These are phyloP conservation scores for Pseudomicrostroma phylloplanum DNA, from an alignment of 1,284 basidiomycete species.

Conservation along the genomic window DNA sequence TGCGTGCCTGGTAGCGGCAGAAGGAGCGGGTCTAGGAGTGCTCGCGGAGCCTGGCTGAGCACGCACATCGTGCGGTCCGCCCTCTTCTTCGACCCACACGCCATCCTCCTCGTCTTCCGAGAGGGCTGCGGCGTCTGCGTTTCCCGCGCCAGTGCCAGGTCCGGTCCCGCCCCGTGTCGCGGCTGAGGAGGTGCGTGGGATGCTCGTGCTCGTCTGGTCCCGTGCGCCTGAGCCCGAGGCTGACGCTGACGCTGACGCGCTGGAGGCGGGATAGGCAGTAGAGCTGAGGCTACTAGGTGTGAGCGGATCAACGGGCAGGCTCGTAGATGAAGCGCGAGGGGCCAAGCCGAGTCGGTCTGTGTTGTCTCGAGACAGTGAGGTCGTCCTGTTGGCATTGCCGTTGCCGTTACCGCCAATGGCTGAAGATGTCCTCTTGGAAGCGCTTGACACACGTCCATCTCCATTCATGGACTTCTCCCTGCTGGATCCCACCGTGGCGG, in stretches of 20 bases:
- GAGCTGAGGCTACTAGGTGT: neutral
- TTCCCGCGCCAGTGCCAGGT: neutral
- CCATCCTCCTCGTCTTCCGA: conserved; percentile 14
- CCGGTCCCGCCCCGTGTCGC: too few relatives aligned
- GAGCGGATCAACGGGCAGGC: too few relatives aligned
- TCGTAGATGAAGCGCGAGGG: too few relatives aligned
- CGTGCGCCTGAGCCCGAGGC: neutral
- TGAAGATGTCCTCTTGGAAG: neutral
- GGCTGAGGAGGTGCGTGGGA: too few relatives aligned
- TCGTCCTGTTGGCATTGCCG: neutral
- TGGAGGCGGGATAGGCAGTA: neutral
- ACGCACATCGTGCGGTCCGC: neutral
- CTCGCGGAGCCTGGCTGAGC: too few relatives aligned
- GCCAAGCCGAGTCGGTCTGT: too few relatives aligned
- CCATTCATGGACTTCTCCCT: neutral
- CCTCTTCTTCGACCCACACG: conserved; percentile 11
- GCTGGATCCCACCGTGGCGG: neutral
- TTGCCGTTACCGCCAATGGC: neutral
- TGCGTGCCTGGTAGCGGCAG: too few relatives aligned
- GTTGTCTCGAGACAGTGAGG: too few relatives aligned
- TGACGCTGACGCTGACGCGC: neutral
- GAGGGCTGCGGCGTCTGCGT: neutral
- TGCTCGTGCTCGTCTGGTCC: neutral
- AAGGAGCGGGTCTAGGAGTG: too few relatives aligned
- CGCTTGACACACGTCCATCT: conserved; percentile 3